Conservation (phyloP, 2,329 filamentous ascomycete genomes). For the Cladosporium sp. region DNA sequence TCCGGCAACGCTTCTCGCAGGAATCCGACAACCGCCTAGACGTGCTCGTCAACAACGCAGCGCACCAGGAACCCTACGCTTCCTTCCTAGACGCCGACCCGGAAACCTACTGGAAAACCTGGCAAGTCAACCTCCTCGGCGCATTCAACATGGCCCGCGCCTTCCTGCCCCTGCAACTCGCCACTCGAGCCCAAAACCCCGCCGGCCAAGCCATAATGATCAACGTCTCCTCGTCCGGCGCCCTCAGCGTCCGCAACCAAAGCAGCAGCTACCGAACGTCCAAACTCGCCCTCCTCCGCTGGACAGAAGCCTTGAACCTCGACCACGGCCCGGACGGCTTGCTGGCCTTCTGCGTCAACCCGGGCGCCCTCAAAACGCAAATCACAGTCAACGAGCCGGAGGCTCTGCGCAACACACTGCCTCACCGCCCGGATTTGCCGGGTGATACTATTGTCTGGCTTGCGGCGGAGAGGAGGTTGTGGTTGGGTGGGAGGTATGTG, state of each 20-base stretch:
- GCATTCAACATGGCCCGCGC: constrained; percentile 4
- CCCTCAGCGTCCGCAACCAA: neutral
- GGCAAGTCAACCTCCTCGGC: constrained; percentile 23
- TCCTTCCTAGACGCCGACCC: constrained; percentile 17
- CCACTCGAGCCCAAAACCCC: neutral
- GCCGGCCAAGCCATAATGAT: neutral
- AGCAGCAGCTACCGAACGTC: constrained; percentile 6
- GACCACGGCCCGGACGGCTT: constrained; percentile 7
- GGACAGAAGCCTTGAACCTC: constrained; percentile 5
- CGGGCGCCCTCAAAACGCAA: constrained; percentile 9
- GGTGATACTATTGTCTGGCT: constrained; percentile 44
- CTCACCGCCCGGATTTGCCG: constrained; percentile 37
- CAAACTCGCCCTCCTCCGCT: constrained; percentile 11
- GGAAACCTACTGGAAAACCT: constrained; percentile 21
- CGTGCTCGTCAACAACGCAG: constrained; percentile 36
- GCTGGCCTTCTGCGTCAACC: constrained; percentile 11
- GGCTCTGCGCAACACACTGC: constrained; percentile 16
- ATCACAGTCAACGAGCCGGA: constrained; percentile 3
- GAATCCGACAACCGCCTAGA: constrained; percentile 30
- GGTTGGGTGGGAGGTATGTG: constrained; percentile 44
- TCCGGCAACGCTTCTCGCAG: constrained; percentile 24
- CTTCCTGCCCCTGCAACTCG: constrained; percentile 7
- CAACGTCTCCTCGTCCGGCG: constrained; percentile 10
- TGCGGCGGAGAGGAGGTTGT: constrained; percentile 38
- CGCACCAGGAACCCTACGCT: constrained; percentile 18